Evolutionary conservation across 805 yeast species (phyloP).

Genomic region (Scheffersomyces lignosus): DNA sequence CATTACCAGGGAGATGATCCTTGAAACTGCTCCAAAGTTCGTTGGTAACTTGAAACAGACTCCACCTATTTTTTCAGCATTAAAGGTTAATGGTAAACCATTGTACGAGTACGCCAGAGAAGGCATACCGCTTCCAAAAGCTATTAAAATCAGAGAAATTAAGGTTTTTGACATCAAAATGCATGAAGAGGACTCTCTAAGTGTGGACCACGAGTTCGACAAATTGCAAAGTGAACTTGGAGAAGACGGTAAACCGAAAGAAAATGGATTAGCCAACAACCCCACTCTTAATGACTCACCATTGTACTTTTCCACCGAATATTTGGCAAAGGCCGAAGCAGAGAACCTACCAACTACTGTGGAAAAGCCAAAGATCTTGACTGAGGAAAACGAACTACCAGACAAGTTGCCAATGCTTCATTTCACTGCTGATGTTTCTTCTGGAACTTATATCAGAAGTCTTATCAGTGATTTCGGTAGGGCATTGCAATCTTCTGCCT

Average conservation of each 20-base stretch:
- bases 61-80: constrained; percentile 93
- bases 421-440: constrained; percentile 76
- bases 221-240: constrained; percentile 43
- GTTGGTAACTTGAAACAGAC: constrained; percentile 83
- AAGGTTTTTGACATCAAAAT: constrained; percentile 56
- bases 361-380: constrained; percentile 39
- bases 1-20: constrained; percentile 53
- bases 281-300: constrained; percentile 65
- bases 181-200: constrained; percentile 50
- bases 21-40: constrained; percentile 57
- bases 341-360: constrained; percentile 39
- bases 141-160: constrained; percentile 77
- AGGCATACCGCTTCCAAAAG: constrained; percentile 78
- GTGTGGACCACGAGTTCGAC: constrained; percentile 55
- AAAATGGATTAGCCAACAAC: constrained; percentile 45
- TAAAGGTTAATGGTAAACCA: constrained; percentile 93
- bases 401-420: constrained; percentile 68
- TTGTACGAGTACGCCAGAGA: constrained; percentile 92
- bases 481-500: constrained; percentile 76
- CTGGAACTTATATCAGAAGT: constrained; percentile 94
- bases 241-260: constrained; percentile 47
- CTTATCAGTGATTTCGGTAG: constrained; percentile 86
- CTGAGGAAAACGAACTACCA: constrained; percentile 38
- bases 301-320: constrained; percentile 58
- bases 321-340: constrained; percentile 42